phyloP scores from a whole-genome alignment of 2,329 filamentous ascomycete genomes.

The Tolypocladium album region DNA sequence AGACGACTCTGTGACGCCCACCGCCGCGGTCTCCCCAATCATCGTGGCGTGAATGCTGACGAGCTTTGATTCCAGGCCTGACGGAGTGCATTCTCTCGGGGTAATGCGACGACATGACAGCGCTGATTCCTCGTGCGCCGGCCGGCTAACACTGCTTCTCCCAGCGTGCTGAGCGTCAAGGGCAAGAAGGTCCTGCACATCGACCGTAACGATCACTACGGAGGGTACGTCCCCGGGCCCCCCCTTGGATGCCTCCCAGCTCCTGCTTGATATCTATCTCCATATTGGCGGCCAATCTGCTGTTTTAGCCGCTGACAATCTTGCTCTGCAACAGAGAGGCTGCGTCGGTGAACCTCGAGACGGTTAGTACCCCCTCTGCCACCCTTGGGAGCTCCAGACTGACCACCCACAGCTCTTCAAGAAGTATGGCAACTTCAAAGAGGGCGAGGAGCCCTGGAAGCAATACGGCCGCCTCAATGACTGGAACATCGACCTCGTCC shows the following conservation, averaged over 20 bases:
- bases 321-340: constrained; percentile 51
- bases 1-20: neutral
- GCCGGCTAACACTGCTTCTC: constrained; percentile 21
- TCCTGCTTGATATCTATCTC: neutral
- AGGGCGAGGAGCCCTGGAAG: constrained; percentile 89
- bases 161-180: constrained; percentile 85
- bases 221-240: constrained; percentile 55
- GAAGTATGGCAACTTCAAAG: constrained; percentile 76
- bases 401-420: constrained; percentile 67
- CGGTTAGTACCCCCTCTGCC: constrained; percentile 42
- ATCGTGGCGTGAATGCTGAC: constrained; percentile 8
- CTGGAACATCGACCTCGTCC: constrained; percentile 98
- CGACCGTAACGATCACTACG: constrained; percentile 96
- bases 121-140: neutral
- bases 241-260: neutral
- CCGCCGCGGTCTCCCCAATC: neutral
- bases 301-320: constrained; percentile 3
- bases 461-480: constrained; percentile 94
- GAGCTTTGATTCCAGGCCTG: constrained; percentile 51
- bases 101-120: constrained; percentile 42
- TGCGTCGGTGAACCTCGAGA: constrained; percentile 92
- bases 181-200: constrained; percentile 99
- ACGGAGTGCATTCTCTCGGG: constrained; percentile 98
- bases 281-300: neutral
- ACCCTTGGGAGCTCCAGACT: constrained; percentile 7